Evolutionary conservation across 148 eudicot genomes (phyloP).

Genomic region (Camellia lanceoleosa): DNA sequence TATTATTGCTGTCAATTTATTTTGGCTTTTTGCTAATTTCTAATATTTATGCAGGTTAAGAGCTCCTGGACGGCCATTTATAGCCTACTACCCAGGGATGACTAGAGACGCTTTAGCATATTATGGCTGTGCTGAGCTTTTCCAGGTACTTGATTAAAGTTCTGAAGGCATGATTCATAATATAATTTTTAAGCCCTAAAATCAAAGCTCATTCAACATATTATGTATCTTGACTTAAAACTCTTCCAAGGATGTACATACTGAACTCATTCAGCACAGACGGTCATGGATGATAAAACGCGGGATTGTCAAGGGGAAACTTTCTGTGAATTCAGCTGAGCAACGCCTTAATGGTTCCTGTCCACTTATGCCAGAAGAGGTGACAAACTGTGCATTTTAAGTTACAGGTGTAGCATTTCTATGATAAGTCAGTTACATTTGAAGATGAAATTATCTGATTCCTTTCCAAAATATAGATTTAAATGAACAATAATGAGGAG

Average conservation of each 20-base stretch:
- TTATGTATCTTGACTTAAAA: conserved; percentile 4
- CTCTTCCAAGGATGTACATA: conserved; percentile 76
- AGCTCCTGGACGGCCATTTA: conserved; percentile 67
- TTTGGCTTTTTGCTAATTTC: conserved; percentile 13
- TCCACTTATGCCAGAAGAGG: conserved; percentile 96
- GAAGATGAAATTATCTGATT: background rate
- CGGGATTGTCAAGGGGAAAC: conserved; percentile 82
- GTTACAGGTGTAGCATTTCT: background rate
- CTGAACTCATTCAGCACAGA: conserved; percentile 88
- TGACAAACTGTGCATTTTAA: conserved; percentile 19
- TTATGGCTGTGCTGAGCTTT: conserved; percentile 93
- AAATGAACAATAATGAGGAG: background rate
- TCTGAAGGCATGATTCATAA: conserved; percentile 8
- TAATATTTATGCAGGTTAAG: conserved; percentile 43
- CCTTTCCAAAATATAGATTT: background rate
- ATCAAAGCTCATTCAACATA: conserved; percentile 20
- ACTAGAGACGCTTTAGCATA: conserved; percentile 92
- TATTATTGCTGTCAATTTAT: background rate
- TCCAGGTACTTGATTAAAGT: conserved; percentile 56
- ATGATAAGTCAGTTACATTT: background rate
- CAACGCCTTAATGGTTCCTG: conserved; percentile 76
- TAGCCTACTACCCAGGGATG: conserved; percentile 91
- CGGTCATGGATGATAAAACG: conserved; percentile 92
- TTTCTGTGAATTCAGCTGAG: conserved; percentile 66
- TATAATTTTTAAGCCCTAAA: background rate